Percentiles rank a stretch among this genome's conserved stretches.
phyloP scores from a whole-genome alignment of 495 filamentous ascomycete genomes.

The Beverwykella pulmonaria region DNA sequence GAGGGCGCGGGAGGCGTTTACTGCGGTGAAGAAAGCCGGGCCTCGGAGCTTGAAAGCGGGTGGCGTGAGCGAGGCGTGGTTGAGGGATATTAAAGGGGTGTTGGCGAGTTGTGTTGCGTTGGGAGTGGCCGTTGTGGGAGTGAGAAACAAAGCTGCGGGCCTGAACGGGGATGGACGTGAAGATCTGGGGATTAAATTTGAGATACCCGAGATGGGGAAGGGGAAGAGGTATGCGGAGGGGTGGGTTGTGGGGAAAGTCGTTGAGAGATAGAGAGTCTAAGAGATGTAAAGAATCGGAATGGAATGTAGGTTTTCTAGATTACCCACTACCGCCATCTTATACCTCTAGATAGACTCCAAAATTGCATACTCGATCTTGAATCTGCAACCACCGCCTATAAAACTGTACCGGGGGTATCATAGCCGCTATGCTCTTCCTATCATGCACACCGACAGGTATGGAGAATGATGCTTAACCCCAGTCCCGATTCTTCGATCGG shows the following conservation, averaged over 20 bases:
- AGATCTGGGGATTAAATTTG: conserved; percentile 29
- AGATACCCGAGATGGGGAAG: conserved; percentile 37
- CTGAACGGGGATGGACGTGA: conserved; percentile 17
- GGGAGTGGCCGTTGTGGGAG: conserved; percentile 61
- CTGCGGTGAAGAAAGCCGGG: conserved; percentile 38
- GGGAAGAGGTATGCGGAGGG: conserved; percentile 63
- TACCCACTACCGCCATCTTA: too few relatives aligned
- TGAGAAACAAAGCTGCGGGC: conserved; percentile 39
- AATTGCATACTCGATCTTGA: background rate
- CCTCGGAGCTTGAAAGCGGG: conserved; percentile 34
- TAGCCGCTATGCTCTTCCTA: background rate
- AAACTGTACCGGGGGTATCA: too few relatives aligned
- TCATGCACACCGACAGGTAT: too few relatives aligned
- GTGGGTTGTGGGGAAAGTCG: conserved; percentile 75
- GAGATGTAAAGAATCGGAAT: background rate
- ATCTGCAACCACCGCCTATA: too few relatives aligned
- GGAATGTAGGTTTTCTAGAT: too few relatives aligned
- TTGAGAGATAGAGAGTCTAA: conserved; percentile 7
- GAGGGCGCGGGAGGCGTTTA: conserved; percentile 38
- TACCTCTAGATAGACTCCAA: too few relatives aligned
- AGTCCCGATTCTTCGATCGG: too few relatives aligned
- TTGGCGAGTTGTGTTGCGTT: conserved; percentile 68
- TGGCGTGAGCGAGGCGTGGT: conserved; percentile 41
- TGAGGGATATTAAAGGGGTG: conserved; percentile 51
- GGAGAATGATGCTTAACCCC: too few relatives aligned